Conservation (phyloP, 805 yeast species). For the Saccharomycopsis olivae region DNA sequence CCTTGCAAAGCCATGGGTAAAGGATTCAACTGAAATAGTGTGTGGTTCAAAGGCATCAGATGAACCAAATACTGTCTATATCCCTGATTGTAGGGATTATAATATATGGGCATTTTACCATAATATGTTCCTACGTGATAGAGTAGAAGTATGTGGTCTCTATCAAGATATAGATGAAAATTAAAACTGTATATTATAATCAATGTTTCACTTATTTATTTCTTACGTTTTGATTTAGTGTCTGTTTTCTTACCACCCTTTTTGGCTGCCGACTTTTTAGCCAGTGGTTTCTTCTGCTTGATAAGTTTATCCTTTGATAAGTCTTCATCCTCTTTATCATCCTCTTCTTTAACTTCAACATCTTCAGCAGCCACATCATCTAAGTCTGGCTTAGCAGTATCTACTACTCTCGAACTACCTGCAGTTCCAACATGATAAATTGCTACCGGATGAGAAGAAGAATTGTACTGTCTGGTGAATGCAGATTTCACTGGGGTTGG, state of each 20-base stretch:
- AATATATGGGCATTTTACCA: slow-evolving; percentile 17
- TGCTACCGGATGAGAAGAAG: slow-evolving; percentile 70
- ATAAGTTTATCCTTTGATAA: slow-evolving; percentile 53
- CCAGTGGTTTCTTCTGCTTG: slow-evolving; percentile 31
- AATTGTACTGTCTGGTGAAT: slow-evolving; percentile 79
- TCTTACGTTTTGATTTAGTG: too few species aligned
- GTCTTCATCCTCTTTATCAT: slow-evolving; percentile 32
- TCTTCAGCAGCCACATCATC: slow-evolving; percentile 48
- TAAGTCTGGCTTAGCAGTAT: slow-evolving; percentile 44
- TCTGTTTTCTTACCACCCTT: not conserved
- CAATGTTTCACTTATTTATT: too few species aligned
- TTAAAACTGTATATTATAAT: not conserved
- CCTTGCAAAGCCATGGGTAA: slow-evolving; percentile 54
- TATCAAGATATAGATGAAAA: slow-evolving; percentile 11
- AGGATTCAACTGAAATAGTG: slow-evolving; percentile 5
- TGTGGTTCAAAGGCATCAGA: slow-evolving; percentile 1
- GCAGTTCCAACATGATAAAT: slow-evolving; percentile 65
- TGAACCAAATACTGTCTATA: slow-evolving; percentile 1
- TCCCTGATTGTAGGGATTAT: slow-evolving; percentile 14
- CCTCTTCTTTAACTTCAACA: slow-evolving; percentile 30
- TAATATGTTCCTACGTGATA: slow-evolving; percentile 15
- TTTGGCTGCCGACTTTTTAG: slow-evolving; percentile 17
- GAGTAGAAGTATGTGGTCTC: slow-evolving; percentile 11
- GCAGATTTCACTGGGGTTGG: slow-evolving; percentile 74
- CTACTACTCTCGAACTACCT: slow-evolving; percentile 21